Evolutionary conservation across 2,329 filamentous ascomycete species (phyloP).

Genomic region (Phyllosticta paracitricarpa): DNA sequence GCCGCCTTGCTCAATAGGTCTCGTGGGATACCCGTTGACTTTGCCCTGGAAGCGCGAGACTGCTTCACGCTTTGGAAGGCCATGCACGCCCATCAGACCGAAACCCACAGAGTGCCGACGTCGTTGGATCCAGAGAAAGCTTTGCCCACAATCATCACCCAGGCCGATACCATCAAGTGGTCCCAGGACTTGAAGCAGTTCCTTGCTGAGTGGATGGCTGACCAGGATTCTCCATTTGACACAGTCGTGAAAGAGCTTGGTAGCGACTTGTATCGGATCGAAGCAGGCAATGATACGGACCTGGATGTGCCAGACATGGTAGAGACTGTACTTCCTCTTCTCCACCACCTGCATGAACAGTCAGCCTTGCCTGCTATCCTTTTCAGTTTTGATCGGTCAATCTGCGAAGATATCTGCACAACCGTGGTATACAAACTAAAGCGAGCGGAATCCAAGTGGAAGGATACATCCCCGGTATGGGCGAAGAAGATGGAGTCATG

Average conservation of each 20-base stretch:
- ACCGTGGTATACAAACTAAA: constrained; percentile 44
- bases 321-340: constrained; percentile 45
- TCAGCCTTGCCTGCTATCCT: constrained; percentile 62
- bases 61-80: constrained; percentile 56
- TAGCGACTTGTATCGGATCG: constrained; percentile 4
- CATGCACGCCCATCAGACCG: constrained; percentile 50
- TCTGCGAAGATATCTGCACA: constrained; percentile 52
- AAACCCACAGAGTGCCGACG: constrained; percentile 40
- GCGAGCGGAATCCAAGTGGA: constrained; percentile 46
- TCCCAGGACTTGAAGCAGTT: constrained; percentile 49
- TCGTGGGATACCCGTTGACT: constrained; percentile 55
- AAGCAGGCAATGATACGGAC: neutral
- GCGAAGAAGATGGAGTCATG: constrained; percentile 48
- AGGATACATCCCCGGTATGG: constrained; percentile 50
- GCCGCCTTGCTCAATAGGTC: constrained; percentile 47
- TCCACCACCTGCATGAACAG: constrained; percentile 50
- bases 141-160: constrained; percentile 48
- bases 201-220: constrained; percentile 51
- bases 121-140: constrained; percentile 40
- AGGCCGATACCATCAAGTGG: constrained; percentile 58
- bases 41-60: constrained; percentile 61
- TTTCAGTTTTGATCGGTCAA: constrained; percentile 63
- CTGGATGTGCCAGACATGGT: constrained; percentile 17
- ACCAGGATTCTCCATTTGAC: constrained; percentile 43
- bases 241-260: constrained; percentile 36